A percentile compares a stretch with the other conserved stretches of the same genome.
Conservation (phyloP, 768 basidiomycete species). For the Pisolithus orientalis region DNA sequence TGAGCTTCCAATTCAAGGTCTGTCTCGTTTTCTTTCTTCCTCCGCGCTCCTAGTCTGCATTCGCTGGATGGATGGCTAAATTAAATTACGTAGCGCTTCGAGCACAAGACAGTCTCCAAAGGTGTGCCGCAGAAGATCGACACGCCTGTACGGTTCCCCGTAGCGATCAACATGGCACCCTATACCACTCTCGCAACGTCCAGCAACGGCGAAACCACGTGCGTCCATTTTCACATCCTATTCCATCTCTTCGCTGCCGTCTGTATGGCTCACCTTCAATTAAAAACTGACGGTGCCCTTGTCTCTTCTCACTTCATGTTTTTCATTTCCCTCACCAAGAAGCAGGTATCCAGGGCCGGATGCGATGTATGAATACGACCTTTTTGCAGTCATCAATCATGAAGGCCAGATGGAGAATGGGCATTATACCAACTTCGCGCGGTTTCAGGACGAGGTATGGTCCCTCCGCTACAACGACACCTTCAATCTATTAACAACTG, state of each 20-base stretch:
- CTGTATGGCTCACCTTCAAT: no score
- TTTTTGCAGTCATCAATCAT: slow-evolving; percentile 91
- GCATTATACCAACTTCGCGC: slow-evolving; percentile 86
- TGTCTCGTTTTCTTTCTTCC: background rate
- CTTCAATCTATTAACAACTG: background rate
- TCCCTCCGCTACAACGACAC: background rate
- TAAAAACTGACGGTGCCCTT: no score
- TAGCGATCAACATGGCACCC: slow-evolving; percentile 80
- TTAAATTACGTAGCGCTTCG: slow-evolving; percentile 63
- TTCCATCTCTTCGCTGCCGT: no score
- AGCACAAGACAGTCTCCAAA: slow-evolving; percentile 74
- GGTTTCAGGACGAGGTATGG: slow-evolving; percentile 79
- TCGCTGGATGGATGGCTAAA: background rate
- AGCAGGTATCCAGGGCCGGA: slow-evolving; percentile 49
- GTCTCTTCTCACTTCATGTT: no score
- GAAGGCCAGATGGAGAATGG: slow-evolving; percentile 93
- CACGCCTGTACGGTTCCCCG: slow-evolving; percentile 73
- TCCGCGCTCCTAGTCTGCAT: background rate
- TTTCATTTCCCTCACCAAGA: no score
- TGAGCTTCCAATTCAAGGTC: slow-evolving; percentile 96
- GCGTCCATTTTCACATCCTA: slow-evolving; percentile 4
- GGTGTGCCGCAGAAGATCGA: slow-evolving; percentile 81
- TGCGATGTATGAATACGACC: slow-evolving; percentile 80
- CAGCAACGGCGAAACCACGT: slow-evolving; percentile 34
- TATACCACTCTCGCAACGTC: slow-evolving; percentile 67